phyloP scores from a whole-genome alignment of 352 stramenopile species.

The Phytophthora citrophthora region DNA sequence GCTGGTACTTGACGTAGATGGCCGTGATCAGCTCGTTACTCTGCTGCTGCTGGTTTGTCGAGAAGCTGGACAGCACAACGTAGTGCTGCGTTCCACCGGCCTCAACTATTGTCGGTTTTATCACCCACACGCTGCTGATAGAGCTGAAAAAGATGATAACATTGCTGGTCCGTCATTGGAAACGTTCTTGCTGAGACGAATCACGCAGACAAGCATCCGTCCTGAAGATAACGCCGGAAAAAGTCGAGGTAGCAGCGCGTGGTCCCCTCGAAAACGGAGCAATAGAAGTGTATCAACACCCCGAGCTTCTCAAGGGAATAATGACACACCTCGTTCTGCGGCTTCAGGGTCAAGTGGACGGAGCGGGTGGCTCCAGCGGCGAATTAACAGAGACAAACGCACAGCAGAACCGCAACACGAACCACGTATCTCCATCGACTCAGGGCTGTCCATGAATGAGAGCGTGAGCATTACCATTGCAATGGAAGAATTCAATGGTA shows the following conservation, averaged over 20 bases:
- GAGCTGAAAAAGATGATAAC: slow-evolving; percentile 27
- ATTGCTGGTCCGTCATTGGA: slow-evolving; percentile 41
- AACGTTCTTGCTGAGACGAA: slow-evolving; percentile 61
- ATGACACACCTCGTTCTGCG: slow-evolving; percentile 5
- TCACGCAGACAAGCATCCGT: slow-evolving; percentile 44
- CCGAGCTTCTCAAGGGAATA: slow-evolving; percentile 28
- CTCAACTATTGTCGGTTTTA: slow-evolving; percentile 67
- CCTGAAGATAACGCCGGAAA: slow-evolving; percentile 17
- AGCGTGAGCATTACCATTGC: slow-evolving; percentile 43
- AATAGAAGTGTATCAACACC: slow-evolving; percentile 15
- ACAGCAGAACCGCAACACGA: slow-evolving; percentile 35
- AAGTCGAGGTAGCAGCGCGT: slow-evolving; percentile 28
- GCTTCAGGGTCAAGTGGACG: slow-evolving; percentile 22
- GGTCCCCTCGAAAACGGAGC: slow-evolving; percentile 32
- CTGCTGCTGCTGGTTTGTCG: slow-evolving; percentile 67
- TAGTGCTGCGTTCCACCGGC: slow-evolving; percentile 44
- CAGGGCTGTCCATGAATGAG: slow-evolving; percentile 58
- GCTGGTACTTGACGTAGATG: slow-evolving; percentile 58
- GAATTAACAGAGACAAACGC: slow-evolving; percentile 38
- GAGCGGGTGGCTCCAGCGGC: slow-evolving; percentile 46
- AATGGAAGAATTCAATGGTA: slow-evolving; percentile 69
- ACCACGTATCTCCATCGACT: slow-evolving; percentile 55
- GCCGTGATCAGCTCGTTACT: slow-evolving; percentile 69
- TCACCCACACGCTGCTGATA: slow-evolving; percentile 53
- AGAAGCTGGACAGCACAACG: slow-evolving; percentile 61